These are phyloP conservation scores for Alternaria angustiovoidea DNA, from an alignment of 2,329 filamentous ascomycete genomes.

Conservation along the genomic window DNA sequence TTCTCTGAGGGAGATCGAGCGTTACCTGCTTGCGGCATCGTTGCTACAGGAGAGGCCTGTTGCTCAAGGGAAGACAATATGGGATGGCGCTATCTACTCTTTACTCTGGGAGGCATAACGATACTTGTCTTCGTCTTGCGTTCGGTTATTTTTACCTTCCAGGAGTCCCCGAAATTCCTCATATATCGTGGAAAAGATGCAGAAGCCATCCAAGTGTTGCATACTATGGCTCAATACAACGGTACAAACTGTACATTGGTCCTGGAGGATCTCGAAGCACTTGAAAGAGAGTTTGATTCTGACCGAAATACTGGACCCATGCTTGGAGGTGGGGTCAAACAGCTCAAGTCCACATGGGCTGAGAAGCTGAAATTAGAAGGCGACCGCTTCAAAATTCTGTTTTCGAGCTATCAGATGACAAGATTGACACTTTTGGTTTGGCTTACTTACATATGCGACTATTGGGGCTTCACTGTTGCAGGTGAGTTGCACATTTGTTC, in stretches of 20 bases:
- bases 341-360: constrained; percentile 38
- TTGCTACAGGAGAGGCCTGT: constrained; percentile 43
- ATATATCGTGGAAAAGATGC: constrained; percentile 62
- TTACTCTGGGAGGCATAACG: constrained; percentile 52
- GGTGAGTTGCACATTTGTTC: constrained; percentile 32
- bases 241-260: constrained; percentile 45
- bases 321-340: constrained; percentile 43
- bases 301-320: constrained; percentile 30
- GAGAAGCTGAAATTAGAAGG: constrained; percentile 53
- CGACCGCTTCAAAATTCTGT: constrained; percentile 56
- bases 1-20: constrained; percentile 55
- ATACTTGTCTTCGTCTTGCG: constrained; percentile 60
- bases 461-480: constrained; percentile 60
- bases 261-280: constrained; percentile 47
- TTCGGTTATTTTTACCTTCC: constrained; percentile 63
- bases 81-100: constrained; percentile 57
- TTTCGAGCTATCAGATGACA: constrained; percentile 53
- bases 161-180: constrained; percentile 68
- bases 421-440: constrained; percentile 59
- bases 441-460: constrained; percentile 62
- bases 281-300: constrained; percentile 44
- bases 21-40: constrained; percentile 56
- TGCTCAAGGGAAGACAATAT: constrained; percentile 51
- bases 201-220: constrained; percentile 58
- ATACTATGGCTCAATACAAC: constrained; percentile 56